Conservation (phyloP, 345 rosid species). For the Boechera divaricarpa region DNA sequence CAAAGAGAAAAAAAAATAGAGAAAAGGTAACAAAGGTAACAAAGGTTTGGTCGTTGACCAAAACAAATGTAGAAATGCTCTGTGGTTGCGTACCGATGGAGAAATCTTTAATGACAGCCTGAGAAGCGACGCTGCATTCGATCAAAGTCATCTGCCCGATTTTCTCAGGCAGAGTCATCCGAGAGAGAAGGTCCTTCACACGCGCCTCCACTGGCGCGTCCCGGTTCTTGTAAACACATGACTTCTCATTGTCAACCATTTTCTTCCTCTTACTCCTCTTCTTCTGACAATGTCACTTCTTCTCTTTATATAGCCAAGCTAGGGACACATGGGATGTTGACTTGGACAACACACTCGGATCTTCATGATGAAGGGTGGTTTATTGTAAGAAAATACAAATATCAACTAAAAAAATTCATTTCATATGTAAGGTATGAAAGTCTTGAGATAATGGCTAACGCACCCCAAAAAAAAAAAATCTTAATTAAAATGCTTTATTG, state of each 20-base stretch:
- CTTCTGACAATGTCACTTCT: not conserved
- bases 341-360: no score
- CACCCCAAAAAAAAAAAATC: not conserved
- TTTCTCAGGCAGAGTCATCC: conserved; percentile 79
- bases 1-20: not conserved
- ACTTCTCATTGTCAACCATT: conserved; percentile 19
- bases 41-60: conserved; percentile 8
- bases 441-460: not conserved
- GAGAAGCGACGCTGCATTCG: conserved; percentile 61
- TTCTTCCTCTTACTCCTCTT: not conserved
- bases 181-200: conserved; percentile 73
- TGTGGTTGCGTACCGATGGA: conserved; percentile 53
- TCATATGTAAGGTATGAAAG: not conserved
- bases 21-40: not conserved
- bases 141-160: conserved; percentile 88
- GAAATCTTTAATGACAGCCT: conserved; percentile 52
- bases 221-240: conserved; percentile 65
- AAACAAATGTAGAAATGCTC: not conserved
- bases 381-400: not conserved
- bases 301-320: conserved; percentile 1
- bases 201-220: conserved; percentile 70
- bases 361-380: no score
- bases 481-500: not conserved
- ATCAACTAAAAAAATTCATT: not conserved
- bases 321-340: not conserved